phyloP scores from a whole-genome alignment of 768 basidiomycete genomes.

The Dictyophora rubrovolvata region DNA sequence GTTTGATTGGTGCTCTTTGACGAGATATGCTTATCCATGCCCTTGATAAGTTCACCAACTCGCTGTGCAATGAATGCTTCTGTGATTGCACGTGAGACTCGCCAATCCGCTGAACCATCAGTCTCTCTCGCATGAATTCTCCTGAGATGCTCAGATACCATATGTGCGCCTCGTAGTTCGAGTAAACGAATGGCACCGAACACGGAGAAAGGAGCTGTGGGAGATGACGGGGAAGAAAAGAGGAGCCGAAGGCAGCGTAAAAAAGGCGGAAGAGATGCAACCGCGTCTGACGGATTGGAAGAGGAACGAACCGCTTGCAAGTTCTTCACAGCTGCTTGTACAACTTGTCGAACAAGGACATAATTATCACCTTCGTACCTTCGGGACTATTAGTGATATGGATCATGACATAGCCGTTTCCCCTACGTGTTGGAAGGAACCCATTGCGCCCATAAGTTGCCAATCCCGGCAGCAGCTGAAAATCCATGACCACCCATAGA shows the following conservation, averaged over 20 bases:
- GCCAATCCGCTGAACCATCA: conserved; percentile 48
- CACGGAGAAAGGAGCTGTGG: conserved; percentile 26
- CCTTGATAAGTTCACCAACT: conserved; percentile 38
- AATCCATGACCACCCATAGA: conserved; percentile 74
- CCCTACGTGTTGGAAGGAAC: conserved; percentile 9
- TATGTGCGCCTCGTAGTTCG: conserved; percentile 54
- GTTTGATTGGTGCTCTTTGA: conserved; percentile 13
- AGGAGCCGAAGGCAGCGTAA: conserved; percentile 50
- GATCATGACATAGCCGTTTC: not conserved
- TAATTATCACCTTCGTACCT: conserved; percentile 77
- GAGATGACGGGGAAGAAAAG: not conserved
- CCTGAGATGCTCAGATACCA: conserved; percentile 35
- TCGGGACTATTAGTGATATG: not conserved
- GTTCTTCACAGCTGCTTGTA: conserved; percentile 50
- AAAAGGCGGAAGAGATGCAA: conserved; percentile 34
- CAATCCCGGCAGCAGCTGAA: conserved; percentile 58
- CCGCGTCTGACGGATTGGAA: conserved; percentile 7
- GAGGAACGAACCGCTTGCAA: conserved; percentile 23
- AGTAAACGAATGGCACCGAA: conserved; percentile 37
- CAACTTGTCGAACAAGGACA: conserved; percentile 65
- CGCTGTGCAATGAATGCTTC: conserved; percentile 59
- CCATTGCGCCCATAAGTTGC: conserved; percentile 22
- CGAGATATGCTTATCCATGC: conserved; percentile 17
- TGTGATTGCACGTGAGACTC: conserved; percentile 51
- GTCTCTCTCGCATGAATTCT: conserved; percentile 23